Evolutionary conservation across 202 grass and related monocot genomes (phyloP).

Genomic region (Schoenoplectus triqueter): DNA sequence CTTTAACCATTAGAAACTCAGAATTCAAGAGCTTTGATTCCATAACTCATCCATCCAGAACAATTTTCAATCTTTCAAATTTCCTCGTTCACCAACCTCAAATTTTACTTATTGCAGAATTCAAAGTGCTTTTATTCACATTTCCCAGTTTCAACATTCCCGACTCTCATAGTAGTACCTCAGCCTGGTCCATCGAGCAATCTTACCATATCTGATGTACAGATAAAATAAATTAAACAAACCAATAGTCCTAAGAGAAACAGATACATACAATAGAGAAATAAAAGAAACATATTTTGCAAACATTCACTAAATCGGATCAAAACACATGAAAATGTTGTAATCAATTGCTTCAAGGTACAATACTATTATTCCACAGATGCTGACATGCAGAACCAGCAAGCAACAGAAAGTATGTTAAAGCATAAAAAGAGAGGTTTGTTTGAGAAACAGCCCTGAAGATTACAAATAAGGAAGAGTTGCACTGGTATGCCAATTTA

Average conservation of each 20-base stretch:
- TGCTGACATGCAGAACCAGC: constrained; percentile 27
- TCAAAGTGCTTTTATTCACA: no score
- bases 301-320: not conserved
- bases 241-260: constrained; percentile 6
- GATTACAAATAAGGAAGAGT: constrained; percentile 15
- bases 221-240: not conserved
- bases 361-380: constrained; percentile 32
- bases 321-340: constrained; percentile 10
- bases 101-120: no score
- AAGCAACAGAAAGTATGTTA: constrained; percentile 22
- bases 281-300: not conserved
- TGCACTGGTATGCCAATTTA: constrained; percentile 1
- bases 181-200: not conserved
- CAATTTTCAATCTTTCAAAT: no score
- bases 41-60: no score
- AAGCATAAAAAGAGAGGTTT: constrained; percentile 17
- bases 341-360: not conserved
- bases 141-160: not conserved
- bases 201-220: constrained; percentile 1
- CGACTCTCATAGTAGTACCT: not conserved
- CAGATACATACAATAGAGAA: not conserved
- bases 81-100: no score
- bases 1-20: no score
- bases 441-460: constrained; percentile 18
- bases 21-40: no score